Percentiles rank a stretch among this genome's conserved stretches.
phyloP scores from a whole-genome alignment of 345 rosid genomes.

The Lepidium didymum region DNA sequence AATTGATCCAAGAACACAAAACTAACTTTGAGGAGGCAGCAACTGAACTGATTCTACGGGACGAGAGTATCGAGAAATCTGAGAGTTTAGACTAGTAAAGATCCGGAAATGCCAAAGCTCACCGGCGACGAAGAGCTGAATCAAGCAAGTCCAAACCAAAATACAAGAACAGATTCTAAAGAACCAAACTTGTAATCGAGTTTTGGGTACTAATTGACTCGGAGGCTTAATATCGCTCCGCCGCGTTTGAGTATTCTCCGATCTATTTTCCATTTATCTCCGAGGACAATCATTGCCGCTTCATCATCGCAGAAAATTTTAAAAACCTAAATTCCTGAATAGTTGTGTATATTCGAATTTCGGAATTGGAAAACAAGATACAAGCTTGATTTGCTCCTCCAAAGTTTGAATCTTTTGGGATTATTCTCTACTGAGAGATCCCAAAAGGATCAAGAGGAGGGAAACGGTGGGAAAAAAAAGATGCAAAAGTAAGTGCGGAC shows the following conservation, averaged over 20 bases:
- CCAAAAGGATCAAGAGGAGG: neutral
- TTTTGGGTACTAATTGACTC: slow-evolving; percentile 41
- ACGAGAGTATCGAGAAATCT: slow-evolving; percentile 28
- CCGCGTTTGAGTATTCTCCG: slow-evolving; percentile 46
- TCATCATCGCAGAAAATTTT: slow-evolving; percentile 42
- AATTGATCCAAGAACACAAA: neutral
- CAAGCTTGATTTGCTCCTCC: neutral
- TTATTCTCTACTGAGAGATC: neutral
- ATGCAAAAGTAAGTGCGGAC: too few species aligned
- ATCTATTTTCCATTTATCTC: slow-evolving; percentile 73
- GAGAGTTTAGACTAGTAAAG: slow-evolving; percentile 36
- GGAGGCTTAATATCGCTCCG: slow-evolving; percentile 44
- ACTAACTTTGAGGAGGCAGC: slow-evolving; percentile 47
- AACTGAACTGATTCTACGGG: slow-evolving; percentile 28
- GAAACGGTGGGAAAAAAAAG: neutral
- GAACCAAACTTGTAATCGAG: slow-evolving; percentile 69
- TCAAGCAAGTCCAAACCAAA: slow-evolving; percentile 86
- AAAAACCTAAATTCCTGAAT: neutral
- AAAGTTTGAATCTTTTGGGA: neutral
- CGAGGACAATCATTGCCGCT: slow-evolving; percentile 51
- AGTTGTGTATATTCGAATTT: too few species aligned
- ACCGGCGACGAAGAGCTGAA: slow-evolving; percentile 65
- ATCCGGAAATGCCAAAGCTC: slow-evolving; percentile 63
- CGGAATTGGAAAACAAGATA: too few species aligned
- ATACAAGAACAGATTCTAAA: slow-evolving; percentile 65